Evolutionary conservation across 306 rosid species (phyloP), one percentile per base, ranked within the genome.

Genomic region (Medicago arabica): DNA sequence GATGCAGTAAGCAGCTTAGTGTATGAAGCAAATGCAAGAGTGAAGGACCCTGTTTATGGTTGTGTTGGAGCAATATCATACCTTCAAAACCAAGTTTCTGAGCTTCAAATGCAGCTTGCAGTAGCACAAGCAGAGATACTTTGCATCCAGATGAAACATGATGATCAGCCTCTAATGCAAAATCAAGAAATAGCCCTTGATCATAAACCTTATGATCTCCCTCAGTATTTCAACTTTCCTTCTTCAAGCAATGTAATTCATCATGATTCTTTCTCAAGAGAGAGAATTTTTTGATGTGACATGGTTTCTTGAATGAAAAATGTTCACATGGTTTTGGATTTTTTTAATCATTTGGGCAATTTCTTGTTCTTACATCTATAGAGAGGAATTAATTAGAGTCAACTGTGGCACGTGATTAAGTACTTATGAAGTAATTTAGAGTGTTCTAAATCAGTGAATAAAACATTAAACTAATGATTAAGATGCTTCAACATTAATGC

Each of bases 1-100:
- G 98, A 95, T 74, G 96, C 98, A 40, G 98, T 92, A 85, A 94
- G 96, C 80, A 94, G 98, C 17, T 34, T 94, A 69, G 98, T 94
- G 63, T 94, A 90, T 49, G 98, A 94, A 81, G 97, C 98, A 13
- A 76, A 86, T 64, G 98, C 98, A 47, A 91, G 98, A 78, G 85
- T 87, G 51, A 39, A 93, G 12, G 96, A 94, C 83, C 98, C 98
- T 0, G 97, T 94, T 51, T 94, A 91, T 19, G 98, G 98, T 1
- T 90, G 98, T 39, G 98, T 92, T 18, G 97, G 98, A 51, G 97
- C 88, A 64, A 92, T 95, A 43, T 92, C 96, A 1, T 84, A 74
- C 70, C 75, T 95, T 59, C 98, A 95, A 65, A 90, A 85, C 83
- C 93, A 95, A 46, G 96, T 92, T 7, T 85, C 96, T 2, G 90